Evolutionary conservation across 2,329 filamentous ascomycete genomes (phyloP), one percentile per base, ranked within the genome.

Genomic region (Davidsoniella eucalypti): DNA sequence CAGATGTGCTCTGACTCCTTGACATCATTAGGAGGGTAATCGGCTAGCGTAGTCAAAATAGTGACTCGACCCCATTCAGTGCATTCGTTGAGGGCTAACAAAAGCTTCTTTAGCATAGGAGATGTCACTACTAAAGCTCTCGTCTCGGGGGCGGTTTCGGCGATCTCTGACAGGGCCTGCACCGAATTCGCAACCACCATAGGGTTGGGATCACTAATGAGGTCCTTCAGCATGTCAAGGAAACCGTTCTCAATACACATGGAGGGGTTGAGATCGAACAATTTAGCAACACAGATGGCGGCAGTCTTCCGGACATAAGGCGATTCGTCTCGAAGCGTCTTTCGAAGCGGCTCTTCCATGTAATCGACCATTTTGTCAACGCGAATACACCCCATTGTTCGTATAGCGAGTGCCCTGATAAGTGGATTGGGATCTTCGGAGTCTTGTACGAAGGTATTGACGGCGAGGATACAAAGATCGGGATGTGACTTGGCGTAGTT

Each of bases 291-390:
- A 63, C 92, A 96, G 57, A 98, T 92, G 39, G 90, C 92, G 41
- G 92, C 92, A 2, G 92, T 98, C 70, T 98, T 98, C 58, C 92
- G 84, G 54, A 98, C 92, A 65, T 98, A 98, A 0, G 92, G 92
- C 45, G 90, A 96, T 67, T 98, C 92, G 67, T 98, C 92, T 65
- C 87, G 80, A 57, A 98, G 71, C 10, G 92, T 98, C 69, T 98
- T 98, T 58, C 92, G 78, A 55, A 98, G 68, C 12, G 92, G 92
- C 61, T 98, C 92, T 65, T 96, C 92, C 90, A 98, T 96, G 65
- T 98, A 98, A 63, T 98, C 92, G 56, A 96, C 87, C 87, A 98
- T 98, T 67, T 98, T 98, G 58, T 96, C 92, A 51, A 98, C 92
- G 51, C 92, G 75, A 60, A 98, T 96, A 62, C 92, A 96, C 39